Evolutionary conservation across 305 asterid species (phyloP), one percentile per base, ranked within the genome.

Genomic region (Solanum hybrid): DNA sequence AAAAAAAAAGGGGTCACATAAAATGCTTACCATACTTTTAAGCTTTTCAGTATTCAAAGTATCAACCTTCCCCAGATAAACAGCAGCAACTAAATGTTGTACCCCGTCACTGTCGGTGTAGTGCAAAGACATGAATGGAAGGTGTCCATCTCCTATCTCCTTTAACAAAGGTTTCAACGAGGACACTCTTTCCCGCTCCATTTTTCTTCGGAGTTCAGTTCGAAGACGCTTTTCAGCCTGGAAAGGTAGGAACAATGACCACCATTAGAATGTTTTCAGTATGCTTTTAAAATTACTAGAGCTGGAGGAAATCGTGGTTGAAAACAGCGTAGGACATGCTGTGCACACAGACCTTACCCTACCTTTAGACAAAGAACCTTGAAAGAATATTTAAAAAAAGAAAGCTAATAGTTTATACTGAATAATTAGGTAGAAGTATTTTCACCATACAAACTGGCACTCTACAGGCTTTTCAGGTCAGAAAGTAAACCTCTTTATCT

Each of bases 1-100:
- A 41, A 41, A 57, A 41, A 45, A 31, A 22, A 32, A 22, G n/a
- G 32, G 13, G 77, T 57, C 31, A 31, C 12, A 10, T 17, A 29
- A 61, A 83, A 81, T 87, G 90, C 97, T 92, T 93, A 96, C 99
- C 97, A 93, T 87, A 93, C 90, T 88, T 89, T 95, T 95, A 65
- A 97, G 91, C 92, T 94, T 94, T 89, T 93, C 89, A 92, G 96
- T 92, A 94, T 94, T 94, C 92, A 97, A 89, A 31, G 93, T 91
- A 91, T 97, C 98, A 94, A 98, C 94, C 91, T 93, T 92, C 92
- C 99, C 98, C 94, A 98, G 89, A 93, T 96, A 98, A 93, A 94
- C 99, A 94, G 98, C 96, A 90, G 98, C 97, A 90, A 94, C 94
- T 92, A 92, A 93, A 93, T 95, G 96, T 87, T 92, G 97, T 92